Evolutionary conservation across 176 grass and related monocot genomes (phyloP).

Genomic region (Cenchrus purpureus): DNA sequence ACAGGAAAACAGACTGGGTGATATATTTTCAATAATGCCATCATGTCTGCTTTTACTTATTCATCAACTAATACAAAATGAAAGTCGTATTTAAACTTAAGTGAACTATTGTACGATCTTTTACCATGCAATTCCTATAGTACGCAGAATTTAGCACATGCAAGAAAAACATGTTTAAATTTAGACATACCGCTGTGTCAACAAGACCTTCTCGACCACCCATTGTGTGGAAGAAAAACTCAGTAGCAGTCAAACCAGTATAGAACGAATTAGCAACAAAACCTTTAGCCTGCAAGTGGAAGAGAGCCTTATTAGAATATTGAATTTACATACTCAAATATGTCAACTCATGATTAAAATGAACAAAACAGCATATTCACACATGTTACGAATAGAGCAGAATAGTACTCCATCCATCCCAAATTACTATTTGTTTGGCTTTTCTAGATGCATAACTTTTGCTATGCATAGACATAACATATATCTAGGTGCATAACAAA

Average conservation of each 20-base stretch:
- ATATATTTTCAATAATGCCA: background rate
- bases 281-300: conserved; percentile 82
- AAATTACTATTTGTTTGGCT: too few relatives aligned
- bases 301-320: conserved; percentile 38
- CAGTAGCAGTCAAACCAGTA: conserved; percentile 89
- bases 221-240: conserved; percentile 99
- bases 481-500: too few relatives aligned
- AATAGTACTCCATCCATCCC: background rate
- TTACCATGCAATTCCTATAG: conserved; percentile 27
- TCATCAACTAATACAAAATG: background rate
- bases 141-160: conserved; percentile 8
- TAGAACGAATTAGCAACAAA: conserved; percentile 99
- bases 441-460: too few relatives aligned
- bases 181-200: conserved; percentile 83
- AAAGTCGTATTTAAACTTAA: conserved; percentile 10
- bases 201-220: conserved; percentile 98
- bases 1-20: background rate
- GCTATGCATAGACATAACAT: too few relatives aligned
- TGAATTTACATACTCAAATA: background rate
- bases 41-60: background rate
- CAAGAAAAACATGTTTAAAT: conserved; percentile 21
- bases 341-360: conserved; percentile 19
- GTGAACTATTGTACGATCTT: background rate
- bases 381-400: conserved; percentile 7
- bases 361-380: conserved; percentile 22